These are phyloP conservation scores for Gloeopeniophorella convolvens DNA, from an alignment of 768 basidiomycete genomes.

Conservation along the genomic window DNA sequence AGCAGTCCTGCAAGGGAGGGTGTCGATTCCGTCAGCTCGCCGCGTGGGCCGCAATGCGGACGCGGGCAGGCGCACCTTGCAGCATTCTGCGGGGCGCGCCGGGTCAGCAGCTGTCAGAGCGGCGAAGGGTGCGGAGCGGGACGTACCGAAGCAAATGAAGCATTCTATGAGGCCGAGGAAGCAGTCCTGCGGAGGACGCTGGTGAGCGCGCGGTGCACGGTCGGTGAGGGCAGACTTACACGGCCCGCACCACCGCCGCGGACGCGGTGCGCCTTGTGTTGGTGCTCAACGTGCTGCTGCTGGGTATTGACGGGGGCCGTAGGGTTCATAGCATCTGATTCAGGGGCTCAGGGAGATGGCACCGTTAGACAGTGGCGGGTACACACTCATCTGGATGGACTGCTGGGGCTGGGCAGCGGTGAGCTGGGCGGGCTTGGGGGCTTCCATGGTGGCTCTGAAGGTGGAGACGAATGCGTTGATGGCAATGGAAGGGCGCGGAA, in stretches of 20 bases:
- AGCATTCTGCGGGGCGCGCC: slow-evolving; percentile 56
- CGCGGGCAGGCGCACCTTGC: slow-evolving; percentile 42
- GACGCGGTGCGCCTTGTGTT: slow-evolving; percentile 48
- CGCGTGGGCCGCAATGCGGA: not conserved
- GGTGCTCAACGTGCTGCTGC: slow-evolving; percentile 27
- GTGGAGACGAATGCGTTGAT: not conserved
- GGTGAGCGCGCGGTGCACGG: slow-evolving; percentile 3
- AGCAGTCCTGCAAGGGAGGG: slow-evolving; percentile 49
- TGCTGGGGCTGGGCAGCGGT: slow-evolving; percentile 53
- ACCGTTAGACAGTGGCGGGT: not conserved
- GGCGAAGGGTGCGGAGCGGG: too few relatives aligned
- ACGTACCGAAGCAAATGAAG: slow-evolving; percentile 69
- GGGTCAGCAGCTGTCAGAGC: too few relatives aligned
- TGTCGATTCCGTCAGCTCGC: too few relatives aligned
- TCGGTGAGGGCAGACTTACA: not conserved
- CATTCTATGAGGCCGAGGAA: slow-evolving; percentile 54
- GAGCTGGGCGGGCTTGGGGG: slow-evolving; percentile 26
- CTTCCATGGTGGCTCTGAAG: slow-evolving; percentile 24
- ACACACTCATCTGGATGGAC: slow-evolving; percentile 58
- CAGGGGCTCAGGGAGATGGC: not conserved
- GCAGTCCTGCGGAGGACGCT: slow-evolving; percentile 45
- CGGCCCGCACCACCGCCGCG: slow-evolving; percentile 62
- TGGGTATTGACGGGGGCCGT: slow-evolving; percentile 32
- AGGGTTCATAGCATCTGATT: slow-evolving; percentile 42
- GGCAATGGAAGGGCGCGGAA: too few relatives aligned